Evolutionary conservation across 441 rosid genomes (phyloP).

Genomic region (Rhodomyrtus psidioides): DNA sequence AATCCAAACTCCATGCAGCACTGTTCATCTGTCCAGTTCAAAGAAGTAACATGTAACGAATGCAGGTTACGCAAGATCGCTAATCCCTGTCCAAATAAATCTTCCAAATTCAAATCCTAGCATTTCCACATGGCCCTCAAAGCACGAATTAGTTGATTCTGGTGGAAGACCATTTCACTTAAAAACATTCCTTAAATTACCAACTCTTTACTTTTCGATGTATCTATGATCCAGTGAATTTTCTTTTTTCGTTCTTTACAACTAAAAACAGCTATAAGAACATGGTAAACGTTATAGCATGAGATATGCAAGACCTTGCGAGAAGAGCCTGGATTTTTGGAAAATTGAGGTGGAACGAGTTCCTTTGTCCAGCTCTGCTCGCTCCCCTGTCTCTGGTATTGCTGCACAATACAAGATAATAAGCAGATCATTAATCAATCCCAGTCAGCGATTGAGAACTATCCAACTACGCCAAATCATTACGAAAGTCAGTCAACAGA

Average conservation of each 20-base stretch:
- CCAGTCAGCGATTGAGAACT: not conserved
- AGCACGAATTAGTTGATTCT: not conserved
- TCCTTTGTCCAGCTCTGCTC: conserved; percentile 60
- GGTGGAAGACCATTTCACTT: not conserved
- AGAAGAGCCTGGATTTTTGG: conserved; percentile 38
- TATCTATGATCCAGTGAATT: not conserved
- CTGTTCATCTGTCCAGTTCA: conserved; percentile 85
- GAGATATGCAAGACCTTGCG: conserved; percentile 43
- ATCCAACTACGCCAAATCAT: not conserved
- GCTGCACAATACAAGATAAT: conserved; percentile 11
- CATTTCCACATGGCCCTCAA: not conserved
- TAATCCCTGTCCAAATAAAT: not conserved
- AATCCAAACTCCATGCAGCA: conserved; percentile 28
- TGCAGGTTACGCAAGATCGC: not conserved
- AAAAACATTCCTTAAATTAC: not conserved
- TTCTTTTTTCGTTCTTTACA: not conserved
- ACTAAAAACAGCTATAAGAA: not conserved
- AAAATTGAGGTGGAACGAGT: conserved; percentile 43
- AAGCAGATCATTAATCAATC: not conserved
- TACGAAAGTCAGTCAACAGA: not conserved
- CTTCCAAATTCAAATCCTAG: not conserved
- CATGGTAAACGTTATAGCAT: not conserved
- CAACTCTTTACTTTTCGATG: not conserved
- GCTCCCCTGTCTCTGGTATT: conserved; percentile 26
- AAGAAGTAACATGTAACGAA: not conserved